A percentile compares a stretch with the other conserved stretches of the same genome.
Evolutionary conservation across 805 yeast species (phyloP).

Genomic region (Kodamaea leandrae): DNA sequence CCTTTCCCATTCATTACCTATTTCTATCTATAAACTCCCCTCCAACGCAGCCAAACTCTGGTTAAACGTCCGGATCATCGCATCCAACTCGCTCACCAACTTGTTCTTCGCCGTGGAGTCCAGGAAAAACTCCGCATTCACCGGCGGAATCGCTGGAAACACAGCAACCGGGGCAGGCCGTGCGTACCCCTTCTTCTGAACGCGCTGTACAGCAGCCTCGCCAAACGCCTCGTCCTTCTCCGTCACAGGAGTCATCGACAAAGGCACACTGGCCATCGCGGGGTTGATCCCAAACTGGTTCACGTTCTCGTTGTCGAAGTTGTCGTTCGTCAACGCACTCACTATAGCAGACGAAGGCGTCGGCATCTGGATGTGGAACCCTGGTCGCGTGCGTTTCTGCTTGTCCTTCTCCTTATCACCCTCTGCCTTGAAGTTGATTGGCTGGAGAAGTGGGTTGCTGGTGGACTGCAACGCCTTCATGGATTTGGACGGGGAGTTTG

Average conservation of each 20-base stretch:
- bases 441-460: conserved; percentile 50
- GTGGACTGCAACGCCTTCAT: conserved; percentile 51
- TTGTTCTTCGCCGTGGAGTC: conserved; percentile 37
- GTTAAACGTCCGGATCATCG: conserved; percentile 35
- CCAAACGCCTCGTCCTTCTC: conserved; percentile 43
- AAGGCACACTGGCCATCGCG: conserved; percentile 47
- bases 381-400: conserved; percentile 47
- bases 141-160: conserved; percentile 37
- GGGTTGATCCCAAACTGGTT: conserved; percentile 70
- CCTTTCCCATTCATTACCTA: too few relatives aligned
- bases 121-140: conserved; percentile 36
- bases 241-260: conserved; percentile 79
- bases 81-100: conserved; percentile 36
- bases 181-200: conserved; percentile 2
- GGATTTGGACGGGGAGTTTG: conserved; percentile 39
- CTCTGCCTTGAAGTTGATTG: conserved; percentile 46
- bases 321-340: conserved; percentile 37
- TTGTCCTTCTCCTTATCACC: conserved; percentile 16
- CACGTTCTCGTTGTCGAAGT: conserved; percentile 39
- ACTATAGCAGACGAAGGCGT: conserved; percentile 50
- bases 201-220: neutral
- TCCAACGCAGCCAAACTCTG: conserved; percentile 43
- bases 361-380: conserved; percentile 72
- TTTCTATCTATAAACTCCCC: conserved; percentile 13
- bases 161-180: neutral